Percentiles rank a stretch among this genome's conserved stretches.
Evolutionary conservation across 164 flowering plant species (phyloP).

Genomic region (Platanus orientalis): DNA sequence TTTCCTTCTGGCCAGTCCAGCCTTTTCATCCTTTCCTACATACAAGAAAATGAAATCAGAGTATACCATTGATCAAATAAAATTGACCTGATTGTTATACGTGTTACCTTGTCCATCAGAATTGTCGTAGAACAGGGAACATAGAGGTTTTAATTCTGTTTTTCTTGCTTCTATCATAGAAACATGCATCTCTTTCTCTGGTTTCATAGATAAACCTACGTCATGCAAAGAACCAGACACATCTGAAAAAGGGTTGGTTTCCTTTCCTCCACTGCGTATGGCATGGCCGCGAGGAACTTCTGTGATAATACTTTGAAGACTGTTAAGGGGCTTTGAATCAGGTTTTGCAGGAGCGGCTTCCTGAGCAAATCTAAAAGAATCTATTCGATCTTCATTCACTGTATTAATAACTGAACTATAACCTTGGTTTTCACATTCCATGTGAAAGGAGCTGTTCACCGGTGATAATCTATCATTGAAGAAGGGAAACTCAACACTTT

Average conservation of each 20-base stretch:
- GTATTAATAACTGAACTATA: slow-evolving; percentile 2
- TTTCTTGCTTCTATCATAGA: slow-evolving; percentile 14
- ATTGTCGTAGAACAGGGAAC: slow-evolving; percentile 18
- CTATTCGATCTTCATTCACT: slow-evolving; percentile 7
- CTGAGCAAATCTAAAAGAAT: slow-evolving; percentile 15
- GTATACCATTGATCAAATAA: background rate
- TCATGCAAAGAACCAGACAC: slow-evolving; percentile 9
- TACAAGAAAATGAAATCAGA: background rate
- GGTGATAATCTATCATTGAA: slow-evolving; percentile 3
- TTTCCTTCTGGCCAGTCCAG: slow-evolving; percentile 15
- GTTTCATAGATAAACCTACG: slow-evolving; percentile 2
- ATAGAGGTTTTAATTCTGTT: slow-evolving; percentile 17
- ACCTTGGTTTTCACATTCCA: slow-evolving; percentile 17
- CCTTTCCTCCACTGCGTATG: slow-evolving; percentile 12
- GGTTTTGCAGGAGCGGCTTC: slow-evolving; percentile 19
- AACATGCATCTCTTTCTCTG: slow-evolving; percentile 18
- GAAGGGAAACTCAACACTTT: slow-evolving; percentile 10
- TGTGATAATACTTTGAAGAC: slow-evolving; percentile 2
- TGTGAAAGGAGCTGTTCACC: slow-evolving; percentile 2
- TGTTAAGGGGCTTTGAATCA: slow-evolving; percentile 11
- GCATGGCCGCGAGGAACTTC: slow-evolving; percentile 12
- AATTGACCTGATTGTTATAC: slow-evolving; percentile 3
- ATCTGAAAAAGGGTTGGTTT: slow-evolving; percentile 4
- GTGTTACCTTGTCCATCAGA: slow-evolving; percentile 29
- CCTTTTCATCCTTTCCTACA: slow-evolving; percentile 31